Percentiles rank a stretch among this genome's conserved stretches.
These are phyloP conservation scores for Dioszegia aurantiaca DNA, from an alignment of 768 basidiomycete genomes.

Conservation along the genomic window DNA sequence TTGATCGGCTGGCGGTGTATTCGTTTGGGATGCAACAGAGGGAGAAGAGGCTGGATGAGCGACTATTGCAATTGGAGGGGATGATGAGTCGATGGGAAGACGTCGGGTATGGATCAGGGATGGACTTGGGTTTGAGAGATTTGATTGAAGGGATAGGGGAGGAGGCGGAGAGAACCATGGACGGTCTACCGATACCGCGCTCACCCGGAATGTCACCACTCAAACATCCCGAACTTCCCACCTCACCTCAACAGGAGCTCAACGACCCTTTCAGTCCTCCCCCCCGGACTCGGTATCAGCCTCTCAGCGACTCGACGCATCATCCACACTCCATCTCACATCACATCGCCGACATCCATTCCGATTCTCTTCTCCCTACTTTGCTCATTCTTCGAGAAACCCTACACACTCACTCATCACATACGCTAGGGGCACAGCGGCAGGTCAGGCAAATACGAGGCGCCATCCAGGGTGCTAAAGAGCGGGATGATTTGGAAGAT, in stretches of 20 bases:
- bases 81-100: slow-evolving; percentile 6
- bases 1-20: slow-evolving; percentile 9
- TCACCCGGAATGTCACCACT: too few species aligned
- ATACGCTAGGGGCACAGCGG: slow-evolving; percentile 12
- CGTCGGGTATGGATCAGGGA: background rate
- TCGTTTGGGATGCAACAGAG: slow-evolving; percentile 15
- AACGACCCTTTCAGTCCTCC: slow-evolving; percentile 2
- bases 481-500: slow-evolving; percentile 19
- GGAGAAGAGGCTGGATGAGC: slow-evolving; percentile 20
- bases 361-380: slow-evolving; percentile 3
- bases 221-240: background rate
- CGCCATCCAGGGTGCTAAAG: slow-evolving; percentile 6
- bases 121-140: background rate
- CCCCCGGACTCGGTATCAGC: background rate
- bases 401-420: slow-evolving; percentile 18
- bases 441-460: slow-evolving; percentile 22
- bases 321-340: background rate
- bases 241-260: background rate
- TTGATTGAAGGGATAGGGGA: background rate
- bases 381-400: slow-evolving; percentile 18
- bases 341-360: background rate
- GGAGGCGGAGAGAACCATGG: background rate
- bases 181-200: slow-evolving; percentile 2
- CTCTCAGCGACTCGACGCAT: background rate
- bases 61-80: slow-evolving; percentile 16